Conservation (phyloP, 2,329 filamentous ascomycete species). For the Fusarium nematophilum region DNA sequence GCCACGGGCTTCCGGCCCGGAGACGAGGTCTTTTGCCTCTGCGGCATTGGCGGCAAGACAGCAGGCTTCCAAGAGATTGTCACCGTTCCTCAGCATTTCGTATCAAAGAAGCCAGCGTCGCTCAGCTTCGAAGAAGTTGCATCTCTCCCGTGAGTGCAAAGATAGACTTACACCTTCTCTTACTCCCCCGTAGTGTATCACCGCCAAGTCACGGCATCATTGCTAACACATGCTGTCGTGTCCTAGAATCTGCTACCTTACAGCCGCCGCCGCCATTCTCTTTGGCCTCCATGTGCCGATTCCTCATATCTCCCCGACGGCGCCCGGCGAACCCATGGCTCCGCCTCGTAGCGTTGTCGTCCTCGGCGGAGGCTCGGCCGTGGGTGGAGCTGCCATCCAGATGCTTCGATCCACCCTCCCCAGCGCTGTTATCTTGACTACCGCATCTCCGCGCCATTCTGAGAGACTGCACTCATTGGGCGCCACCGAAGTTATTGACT, state of each 20-base stretch:
- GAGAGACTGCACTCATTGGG: slow-evolving; percentile 20
- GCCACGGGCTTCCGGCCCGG: slow-evolving; percentile 44
- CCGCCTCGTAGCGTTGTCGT: slow-evolving; percentile 25
- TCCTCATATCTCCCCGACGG: slow-evolving; percentile 22
- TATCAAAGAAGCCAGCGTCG: slow-evolving; percentile 29
- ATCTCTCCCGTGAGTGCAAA: slow-evolving; percentile 31
- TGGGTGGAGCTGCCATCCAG: slow-evolving; percentile 37
- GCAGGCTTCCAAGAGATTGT: slow-evolving; percentile 36
- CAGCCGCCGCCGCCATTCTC: slow-evolving; percentile 32
- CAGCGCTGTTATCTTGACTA: slow-evolving; percentile 20
- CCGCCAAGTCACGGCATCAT: not conserved
- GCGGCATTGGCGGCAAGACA: slow-evolving; percentile 32
- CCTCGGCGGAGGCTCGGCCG: slow-evolving; percentile 33
- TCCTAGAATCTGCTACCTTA: slow-evolving; percentile 36
- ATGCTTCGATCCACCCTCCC: slow-evolving; percentile 33
- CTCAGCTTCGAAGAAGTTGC: slow-evolving; percentile 30
- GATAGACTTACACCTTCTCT: not conserved
- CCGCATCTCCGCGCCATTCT: slow-evolving; percentile 23
- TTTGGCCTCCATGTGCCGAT: slow-evolving; percentile 32
- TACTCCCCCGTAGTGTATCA: not conserved
- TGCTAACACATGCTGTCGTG: slow-evolving; percentile 10
- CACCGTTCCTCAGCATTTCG: slow-evolving; percentile 34
- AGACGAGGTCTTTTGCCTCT: slow-evolving; percentile 52
- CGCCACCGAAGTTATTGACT: slow-evolving; percentile 19
- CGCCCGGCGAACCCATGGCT: not conserved